phyloP scores from a whole-genome alignment of 805 yeast genomes.

The Lipomyces oligophaga region DNA sequence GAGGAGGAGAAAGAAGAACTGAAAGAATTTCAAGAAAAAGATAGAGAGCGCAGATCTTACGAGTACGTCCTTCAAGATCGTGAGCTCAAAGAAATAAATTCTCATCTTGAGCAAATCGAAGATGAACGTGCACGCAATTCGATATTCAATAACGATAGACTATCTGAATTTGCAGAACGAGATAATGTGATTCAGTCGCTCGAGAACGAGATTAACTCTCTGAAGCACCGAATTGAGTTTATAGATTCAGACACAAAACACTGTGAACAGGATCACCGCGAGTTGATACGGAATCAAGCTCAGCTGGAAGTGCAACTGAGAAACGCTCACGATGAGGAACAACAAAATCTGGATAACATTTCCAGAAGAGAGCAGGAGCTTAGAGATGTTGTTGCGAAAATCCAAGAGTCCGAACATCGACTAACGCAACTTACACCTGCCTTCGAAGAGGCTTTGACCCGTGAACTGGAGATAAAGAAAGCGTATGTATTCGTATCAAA shows the following conservation, averaged over 20 bases:
- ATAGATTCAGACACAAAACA: constrained; percentile 56
- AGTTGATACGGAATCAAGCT: constrained; percentile 42
- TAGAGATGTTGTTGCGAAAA: constrained; percentile 10
- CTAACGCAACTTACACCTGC: constrained; percentile 11
- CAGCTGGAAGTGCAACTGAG: constrained; percentile 37
- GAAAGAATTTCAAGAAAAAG: constrained; percentile 62
- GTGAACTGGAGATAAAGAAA: constrained; percentile 22
- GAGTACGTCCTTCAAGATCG: constrained; percentile 76
- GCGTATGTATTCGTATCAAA: constrained; percentile 1
- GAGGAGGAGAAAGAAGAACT: constrained; percentile 76
- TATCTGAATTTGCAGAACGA: constrained; percentile 56
- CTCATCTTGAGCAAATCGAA: constrained; percentile 59
- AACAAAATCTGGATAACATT: constrained; percentile 21
- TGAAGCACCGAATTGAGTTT: constrained; percentile 50
- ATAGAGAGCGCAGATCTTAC: constrained; percentile 60
- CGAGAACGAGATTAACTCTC: constrained; percentile 42
- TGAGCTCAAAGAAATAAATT: constrained; percentile 61
- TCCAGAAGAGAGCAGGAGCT: constrained; percentile 28
- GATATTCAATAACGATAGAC: constrained; percentile 51
- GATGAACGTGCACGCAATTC: constrained; percentile 51
- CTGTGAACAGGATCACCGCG: constrained; percentile 46
- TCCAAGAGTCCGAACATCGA: constrained; percentile 14
- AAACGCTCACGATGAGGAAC: constrained; percentile 32
- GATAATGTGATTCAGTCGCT: constrained; percentile 41
- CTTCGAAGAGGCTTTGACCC: constrained; percentile 17